Percentiles rank a stretch among this genome's conserved stretches.
Conservation (phyloP, 352 stramenopile species). For the Phytopythium aichiense region DNA sequence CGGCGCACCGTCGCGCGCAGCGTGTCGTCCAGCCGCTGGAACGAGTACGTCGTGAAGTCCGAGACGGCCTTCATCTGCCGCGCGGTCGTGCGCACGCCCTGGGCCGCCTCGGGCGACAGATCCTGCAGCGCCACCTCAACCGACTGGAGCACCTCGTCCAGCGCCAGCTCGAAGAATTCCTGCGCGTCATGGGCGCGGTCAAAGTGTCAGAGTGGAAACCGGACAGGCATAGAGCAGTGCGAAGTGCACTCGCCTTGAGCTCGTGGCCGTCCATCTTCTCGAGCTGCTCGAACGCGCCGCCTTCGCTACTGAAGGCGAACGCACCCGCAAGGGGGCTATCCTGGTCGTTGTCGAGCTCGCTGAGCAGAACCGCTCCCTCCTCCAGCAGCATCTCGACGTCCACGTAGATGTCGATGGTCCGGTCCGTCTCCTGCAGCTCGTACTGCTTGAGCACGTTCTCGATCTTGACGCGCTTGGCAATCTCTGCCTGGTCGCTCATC, state of each 20-base stretch:
- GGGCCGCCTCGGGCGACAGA: slow-evolving; percentile 43
- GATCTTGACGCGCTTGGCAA: slow-evolving; percentile 41
- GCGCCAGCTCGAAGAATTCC: slow-evolving; percentile 67
- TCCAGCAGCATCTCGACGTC: slow-evolving; percentile 56
- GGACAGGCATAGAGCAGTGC: not conserved
- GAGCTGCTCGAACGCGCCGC: slow-evolving; percentile 55
- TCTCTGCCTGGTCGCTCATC: slow-evolving; percentile 18
- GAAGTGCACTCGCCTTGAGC: slow-evolving; percentile 38
- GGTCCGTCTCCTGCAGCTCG: slow-evolving; percentile 33
- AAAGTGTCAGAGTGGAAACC: not conserved
- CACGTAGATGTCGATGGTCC: slow-evolving; percentile 24
- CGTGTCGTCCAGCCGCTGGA: slow-evolving; percentile 43
- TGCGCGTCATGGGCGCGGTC: slow-evolving; percentile 5
- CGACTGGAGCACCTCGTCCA: slow-evolving; percentile 56
- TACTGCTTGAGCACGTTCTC: slow-evolving; percentile 68
- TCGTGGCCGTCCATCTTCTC: slow-evolving; percentile 69
- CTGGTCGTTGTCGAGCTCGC: slow-evolving; percentile 22
- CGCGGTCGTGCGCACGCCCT: slow-evolving; percentile 38
- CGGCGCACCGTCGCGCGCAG: slow-evolving; percentile 32
- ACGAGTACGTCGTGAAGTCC: slow-evolving; percentile 41
- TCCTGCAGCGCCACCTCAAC: slow-evolving; percentile 52
- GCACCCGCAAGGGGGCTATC: slow-evolving; percentile 41
- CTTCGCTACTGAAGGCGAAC: slow-evolving; percentile 58
- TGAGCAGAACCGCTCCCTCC: slow-evolving; percentile 34
- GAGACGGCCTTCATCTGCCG: slow-evolving; percentile 48